Base-by-base conservation (phyloP, 2,329 filamentous ascomycete species). In the Trichocomaceae sp. region DNA sequence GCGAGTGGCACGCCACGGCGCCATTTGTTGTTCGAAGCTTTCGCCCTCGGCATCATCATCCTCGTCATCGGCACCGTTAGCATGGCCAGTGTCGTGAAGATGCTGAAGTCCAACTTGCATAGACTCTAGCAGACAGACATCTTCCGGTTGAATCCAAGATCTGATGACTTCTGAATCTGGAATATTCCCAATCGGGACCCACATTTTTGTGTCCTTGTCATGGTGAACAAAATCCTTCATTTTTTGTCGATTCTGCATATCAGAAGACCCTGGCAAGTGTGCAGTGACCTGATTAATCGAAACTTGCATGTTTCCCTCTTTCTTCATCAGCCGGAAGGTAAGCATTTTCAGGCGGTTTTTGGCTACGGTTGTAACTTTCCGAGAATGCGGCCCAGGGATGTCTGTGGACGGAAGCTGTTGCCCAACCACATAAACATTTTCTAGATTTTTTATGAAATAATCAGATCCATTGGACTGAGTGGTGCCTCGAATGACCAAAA, bases 301-400 rank as follows among this genome's bases (percentile, higher is more conserved):
- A 22, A 90, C 81, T 45, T 83, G 80, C 57, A 84, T 77, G 23
- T 85, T 82, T 17, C 83, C 77, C 63, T 86, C 90, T 63, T 88
- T 88, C 59, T 85, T 82, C 64, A 95, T 88, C 68, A 96, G 84
- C 50, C 93, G 87, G 69, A 90, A 96, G 0, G 90, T 88, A 39
- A 99, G 84, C 86, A 96, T 96, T 76, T 93, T 96, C 71, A 99
- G 85, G 35, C 93, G 84, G 71, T 93, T 95, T 77, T 99, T 99
- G 35, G 89, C 86, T n/a, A 92, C 90, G 55, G 95, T 96, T 0
- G 93, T 99, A 29, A 97, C 92, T 70, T 93, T 95, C 58, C 93
- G 82, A 37, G 90, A 95, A 68, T 97, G 91, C 2, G 91, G 92
- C 0, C 91, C 91, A 2, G 93, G 93, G 5, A 99, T 87, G 64